A percentile compares a stretch with the other conserved stretches of the same genome.
These are phyloP conservation scores for Ballota nigra DNA, from an alignment of 257 asterid genomes.

Conservation along the genomic window DNA sequence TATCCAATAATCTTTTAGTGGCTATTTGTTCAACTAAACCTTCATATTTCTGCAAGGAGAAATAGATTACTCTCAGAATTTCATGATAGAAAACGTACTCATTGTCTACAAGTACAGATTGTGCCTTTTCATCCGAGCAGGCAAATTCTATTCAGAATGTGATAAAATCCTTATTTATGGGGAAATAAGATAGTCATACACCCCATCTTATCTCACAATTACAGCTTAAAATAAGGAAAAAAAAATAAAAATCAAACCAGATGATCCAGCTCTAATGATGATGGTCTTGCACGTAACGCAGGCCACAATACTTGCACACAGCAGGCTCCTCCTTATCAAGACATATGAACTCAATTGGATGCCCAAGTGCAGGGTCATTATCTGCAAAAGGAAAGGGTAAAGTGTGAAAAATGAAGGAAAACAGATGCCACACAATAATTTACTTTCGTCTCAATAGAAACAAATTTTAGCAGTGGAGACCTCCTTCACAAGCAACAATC, in stretches of 20 bases:
- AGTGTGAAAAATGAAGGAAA: not conserved
- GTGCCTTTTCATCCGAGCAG: conserved; percentile 5
- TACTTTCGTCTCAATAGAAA: not conserved
- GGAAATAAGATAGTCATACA: not conserved
- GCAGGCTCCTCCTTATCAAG: conserved; percentile 84
- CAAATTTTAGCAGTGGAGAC: conserved; percentile 27
- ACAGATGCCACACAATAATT: not conserved
- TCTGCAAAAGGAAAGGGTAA: conserved; percentile 42
- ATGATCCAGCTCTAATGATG: conserved; percentile 53
- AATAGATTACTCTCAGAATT: not conserved
- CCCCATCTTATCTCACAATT: conserved; percentile 7
- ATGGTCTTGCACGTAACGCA: conserved; percentile 78
- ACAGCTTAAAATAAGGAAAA: conserved; percentile 13
- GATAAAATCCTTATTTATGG: conserved; percentile 10
- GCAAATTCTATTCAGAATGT: conserved; percentile 13
- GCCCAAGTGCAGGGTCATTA: conserved; percentile 71
- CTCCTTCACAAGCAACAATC: conserved; percentile 94
- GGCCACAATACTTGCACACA: conserved; percentile 87
- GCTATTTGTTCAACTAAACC: not conserved
- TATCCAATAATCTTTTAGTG: not conserved
- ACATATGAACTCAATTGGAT: conserved; percentile 92
- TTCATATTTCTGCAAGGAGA: not conserved
- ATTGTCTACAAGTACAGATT: not conserved
- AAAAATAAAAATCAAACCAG: not conserved
- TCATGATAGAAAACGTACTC: not conserved